Evolutionary conservation across 805 yeast genomes (phyloP), one percentile per base, ranked within the genome.

Genomic region (Millerago galiae): DNA sequence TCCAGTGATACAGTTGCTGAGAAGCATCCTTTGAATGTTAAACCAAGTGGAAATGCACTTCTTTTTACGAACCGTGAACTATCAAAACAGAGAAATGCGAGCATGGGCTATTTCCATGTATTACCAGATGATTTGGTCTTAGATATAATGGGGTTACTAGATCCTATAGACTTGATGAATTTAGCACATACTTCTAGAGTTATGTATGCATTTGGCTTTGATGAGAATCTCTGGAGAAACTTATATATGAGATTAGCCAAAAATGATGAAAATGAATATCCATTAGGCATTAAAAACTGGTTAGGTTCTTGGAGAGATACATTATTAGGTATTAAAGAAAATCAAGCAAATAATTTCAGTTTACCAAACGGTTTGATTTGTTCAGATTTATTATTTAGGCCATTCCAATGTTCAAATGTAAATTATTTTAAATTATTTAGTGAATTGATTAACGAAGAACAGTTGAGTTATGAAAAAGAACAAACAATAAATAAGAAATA

Each of bases 201-300:
- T 6, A 61, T 83, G 55, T 86, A 81, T 60, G 95, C 91, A 1
- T 83, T 75, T 56, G 55, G 79, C 11, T 79, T 77, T 55, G 83
- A 79, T 54, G 96, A 88, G 49, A 95, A 88, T 39, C 51, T 83
- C 18, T 89, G 96, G 96, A 83, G 82, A 53, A 72, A 68, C 43
- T 43, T 81, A 36, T 79, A 80, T 54, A 63, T 72, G 29, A 60
- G 51, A 13, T 43, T 49, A 21, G 46, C 51, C 4, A n/a, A 47
- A 15, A 16, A 39, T 28, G 52, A 48, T 26, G 14, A 51, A 43
- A 33, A 24, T 12, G 49, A 54, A 7, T 49, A 49, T 10, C 62
- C 68, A 2, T 47, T 52, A 39, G 56, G 60, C 11, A 57, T 65
- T 3, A 48, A 47, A 2, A 49, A 51, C 28, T 88, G 96, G 96